phyloP scores from a whole-genome alignment of 83 land plant genomes.

The Isoetes engelmannii region DNA sequence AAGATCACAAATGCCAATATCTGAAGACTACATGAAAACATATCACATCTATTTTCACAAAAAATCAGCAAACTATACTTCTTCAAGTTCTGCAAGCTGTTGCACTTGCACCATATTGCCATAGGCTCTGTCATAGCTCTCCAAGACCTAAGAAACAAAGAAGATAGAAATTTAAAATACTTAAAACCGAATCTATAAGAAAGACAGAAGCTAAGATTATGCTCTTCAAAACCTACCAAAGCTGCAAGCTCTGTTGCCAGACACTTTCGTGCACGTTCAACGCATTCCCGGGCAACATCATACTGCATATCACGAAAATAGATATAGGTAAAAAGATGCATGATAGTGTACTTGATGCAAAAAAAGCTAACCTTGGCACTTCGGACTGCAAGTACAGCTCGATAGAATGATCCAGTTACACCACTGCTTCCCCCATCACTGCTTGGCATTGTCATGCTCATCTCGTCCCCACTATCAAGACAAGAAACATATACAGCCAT shows the following conservation, averaged over 20 bases:
- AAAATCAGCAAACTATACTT: slow-evolving; percentile 35
- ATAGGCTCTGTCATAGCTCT: slow-evolving; percentile 98
- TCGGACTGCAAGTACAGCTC: slow-evolving; percentile 84
- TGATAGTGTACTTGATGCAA: not conserved
- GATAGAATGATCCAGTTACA: slow-evolving; percentile 58
- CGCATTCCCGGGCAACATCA: slow-evolving; percentile 81
- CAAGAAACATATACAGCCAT: slow-evolving; percentile 90
- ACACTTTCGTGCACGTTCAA: slow-evolving; percentile 92
- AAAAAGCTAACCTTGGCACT: slow-evolving; percentile 48
- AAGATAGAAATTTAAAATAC: too few relatives aligned
- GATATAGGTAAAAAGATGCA: not conserved
- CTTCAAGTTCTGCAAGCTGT: slow-evolving; percentile 93
- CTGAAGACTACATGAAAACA: not conserved
- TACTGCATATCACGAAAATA: slow-evolving; percentile 35
- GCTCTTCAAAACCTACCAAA: slow-evolving; percentile 46
- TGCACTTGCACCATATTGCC: slow-evolving; percentile 98
- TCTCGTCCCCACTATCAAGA: slow-evolving; percentile 91
- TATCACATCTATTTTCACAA: not conserved
- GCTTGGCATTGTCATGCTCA: slow-evolving; percentile 49
- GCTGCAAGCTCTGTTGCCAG: slow-evolving; percentile 97
- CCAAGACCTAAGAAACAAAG: slow-evolving; percentile 57
- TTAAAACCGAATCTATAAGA: too few relatives aligned
- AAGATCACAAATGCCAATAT: slow-evolving; percentile 4
- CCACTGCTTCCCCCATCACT: slow-evolving; percentile 92
- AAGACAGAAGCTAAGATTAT: too few relatives aligned